A percentile compares a stretch with the other conserved stretches of the same genome.
phyloP scores from a whole-genome alignment of 225 moss, liverwort and hornwort species.

The Bryoerythrophyllum caledonicum region DNA sequence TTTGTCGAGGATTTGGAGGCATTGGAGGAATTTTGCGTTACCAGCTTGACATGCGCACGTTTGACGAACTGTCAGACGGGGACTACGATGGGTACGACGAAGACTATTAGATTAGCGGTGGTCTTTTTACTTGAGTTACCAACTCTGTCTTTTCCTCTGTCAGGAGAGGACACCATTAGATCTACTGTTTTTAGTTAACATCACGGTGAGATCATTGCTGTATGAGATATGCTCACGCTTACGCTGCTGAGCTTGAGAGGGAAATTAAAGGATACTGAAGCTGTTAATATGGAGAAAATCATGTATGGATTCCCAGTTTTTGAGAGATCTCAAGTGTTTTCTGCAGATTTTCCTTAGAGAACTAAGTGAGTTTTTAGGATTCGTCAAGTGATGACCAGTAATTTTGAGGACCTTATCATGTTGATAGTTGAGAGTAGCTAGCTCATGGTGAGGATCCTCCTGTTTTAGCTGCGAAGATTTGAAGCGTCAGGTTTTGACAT shows the following conservation, averaged over 20 bases:
- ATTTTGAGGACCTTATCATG: not conserved
- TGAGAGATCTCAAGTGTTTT: slow-evolving; percentile 6
- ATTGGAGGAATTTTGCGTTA: slow-evolving; percentile 62
- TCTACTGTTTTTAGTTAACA: slow-evolving; percentile 9
- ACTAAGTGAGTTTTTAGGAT: slow-evolving; percentile 20
- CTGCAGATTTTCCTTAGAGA: slow-evolving; percentile 14
- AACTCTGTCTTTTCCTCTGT: not conserved
- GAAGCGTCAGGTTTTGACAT: not conserved
- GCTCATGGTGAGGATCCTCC: not conserved
- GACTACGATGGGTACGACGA: slow-evolving; percentile 41
- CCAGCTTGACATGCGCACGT: slow-evolving; percentile 64
- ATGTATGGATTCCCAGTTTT: slow-evolving; percentile 12
- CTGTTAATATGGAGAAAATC: slow-evolving; percentile 27
- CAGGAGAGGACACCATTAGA: not conserved
- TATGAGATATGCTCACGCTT: slow-evolving; percentile 7
- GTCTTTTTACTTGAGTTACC: not conserved
- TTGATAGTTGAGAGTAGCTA: slow-evolving; percentile 11
- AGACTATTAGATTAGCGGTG: slow-evolving; percentile 23
- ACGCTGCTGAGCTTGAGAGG: slow-evolving; percentile 19
- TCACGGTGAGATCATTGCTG: slow-evolving; percentile 17
- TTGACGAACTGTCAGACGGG: slow-evolving; percentile 60
- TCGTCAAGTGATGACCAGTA: not conserved
- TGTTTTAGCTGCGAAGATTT: not conserved
- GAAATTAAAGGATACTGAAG: slow-evolving; percentile 13
- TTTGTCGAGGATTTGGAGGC: slow-evolving; percentile 64